phyloP scores from a whole-genome alignment of 1,139 yeast genomes.

The Geotrichum aggregatum region DNA sequence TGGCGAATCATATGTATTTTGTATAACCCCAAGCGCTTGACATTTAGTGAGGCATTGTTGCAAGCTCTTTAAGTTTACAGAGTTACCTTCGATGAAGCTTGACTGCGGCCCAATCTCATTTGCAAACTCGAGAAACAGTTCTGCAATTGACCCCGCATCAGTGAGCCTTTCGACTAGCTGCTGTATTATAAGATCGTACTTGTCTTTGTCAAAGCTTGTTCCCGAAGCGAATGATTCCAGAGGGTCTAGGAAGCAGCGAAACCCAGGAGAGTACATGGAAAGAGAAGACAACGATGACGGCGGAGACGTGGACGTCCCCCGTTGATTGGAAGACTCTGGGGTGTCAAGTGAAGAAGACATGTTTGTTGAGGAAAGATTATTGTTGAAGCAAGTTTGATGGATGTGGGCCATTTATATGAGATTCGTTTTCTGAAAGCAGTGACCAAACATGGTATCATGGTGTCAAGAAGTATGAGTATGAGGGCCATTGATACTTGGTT shows the following conservation, averaged over 20 bases:
- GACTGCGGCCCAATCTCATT: too few relatives aligned
- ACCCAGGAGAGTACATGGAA: neutral
- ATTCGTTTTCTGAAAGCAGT: too few relatives aligned
- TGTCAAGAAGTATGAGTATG: too few relatives aligned
- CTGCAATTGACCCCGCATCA: constrained; percentile 8
- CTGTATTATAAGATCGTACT: neutral
- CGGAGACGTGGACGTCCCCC: neutral
- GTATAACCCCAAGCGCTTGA: neutral
- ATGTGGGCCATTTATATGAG: too few relatives aligned
- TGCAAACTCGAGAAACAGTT: constrained; percentile 4
- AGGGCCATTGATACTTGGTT: too few relatives aligned
- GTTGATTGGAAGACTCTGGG: neutral
- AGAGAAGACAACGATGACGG: too few relatives aligned
- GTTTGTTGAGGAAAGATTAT: too few relatives aligned
- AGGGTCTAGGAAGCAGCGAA: constrained; percentile 3
- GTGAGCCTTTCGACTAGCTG: constrained; percentile 3
- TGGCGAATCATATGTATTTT: neutral
- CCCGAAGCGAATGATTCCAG: neutral
- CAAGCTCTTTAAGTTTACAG: too few relatives aligned
- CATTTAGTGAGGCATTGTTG: neutral
- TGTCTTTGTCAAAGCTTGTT: neutral
- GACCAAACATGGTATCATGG: too few relatives aligned
- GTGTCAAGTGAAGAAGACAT: too few relatives aligned
- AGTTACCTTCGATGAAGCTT: too few relatives aligned
- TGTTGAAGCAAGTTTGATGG: too few relatives aligned